Percentiles rank a stretch among this genome's conserved stretches.
These are phyloP conservation scores for Larix kaempferi DNA, from an alignment of 75 land plant species.

Conservation along the genomic window DNA sequence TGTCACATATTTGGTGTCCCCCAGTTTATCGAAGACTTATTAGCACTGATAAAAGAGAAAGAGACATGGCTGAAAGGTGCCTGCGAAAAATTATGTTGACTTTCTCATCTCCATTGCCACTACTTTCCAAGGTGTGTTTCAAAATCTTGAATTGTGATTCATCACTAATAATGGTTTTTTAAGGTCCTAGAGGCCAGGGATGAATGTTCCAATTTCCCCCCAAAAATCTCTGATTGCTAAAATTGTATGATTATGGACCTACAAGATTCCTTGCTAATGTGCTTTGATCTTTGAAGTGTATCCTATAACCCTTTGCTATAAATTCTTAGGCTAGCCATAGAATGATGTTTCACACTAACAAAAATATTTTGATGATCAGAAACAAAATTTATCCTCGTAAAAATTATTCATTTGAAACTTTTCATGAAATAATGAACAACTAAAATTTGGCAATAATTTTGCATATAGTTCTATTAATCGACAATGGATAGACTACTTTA, in stretches of 20 bases:
- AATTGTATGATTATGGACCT: background rate
- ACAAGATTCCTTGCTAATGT: background rate
- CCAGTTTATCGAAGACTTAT: constrained; percentile 61
- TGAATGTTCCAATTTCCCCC: background rate
- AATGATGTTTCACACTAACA: background rate
- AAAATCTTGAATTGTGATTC: background rate
- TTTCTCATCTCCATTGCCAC: constrained; percentile 33
- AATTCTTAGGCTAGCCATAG: background rate
- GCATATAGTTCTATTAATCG: background rate
- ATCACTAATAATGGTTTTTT: background rate
- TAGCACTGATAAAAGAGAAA: constrained; percentile 48
- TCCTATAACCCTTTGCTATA: background rate
- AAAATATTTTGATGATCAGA: background rate
- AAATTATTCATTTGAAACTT: background rate
- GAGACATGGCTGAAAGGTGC: constrained; percentile 59
- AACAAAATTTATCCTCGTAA: background rate
- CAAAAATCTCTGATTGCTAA: background rate
- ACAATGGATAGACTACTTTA: background rate
- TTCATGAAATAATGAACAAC: background rate
- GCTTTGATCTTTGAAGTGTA: background rate
- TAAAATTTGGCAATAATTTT: background rate
- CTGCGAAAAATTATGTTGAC: constrained; percentile 29
- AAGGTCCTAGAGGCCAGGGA: background rate
- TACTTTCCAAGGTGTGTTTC: constrained; percentile 42
- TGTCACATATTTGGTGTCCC: constrained; percentile 58